Percentiles rank a stretch among this genome's conserved stretches.
These are phyloP conservation scores for Peniophora sp. DNA, from an alignment of 1,284 basidiomycete species.

Conservation along the genomic window DNA sequence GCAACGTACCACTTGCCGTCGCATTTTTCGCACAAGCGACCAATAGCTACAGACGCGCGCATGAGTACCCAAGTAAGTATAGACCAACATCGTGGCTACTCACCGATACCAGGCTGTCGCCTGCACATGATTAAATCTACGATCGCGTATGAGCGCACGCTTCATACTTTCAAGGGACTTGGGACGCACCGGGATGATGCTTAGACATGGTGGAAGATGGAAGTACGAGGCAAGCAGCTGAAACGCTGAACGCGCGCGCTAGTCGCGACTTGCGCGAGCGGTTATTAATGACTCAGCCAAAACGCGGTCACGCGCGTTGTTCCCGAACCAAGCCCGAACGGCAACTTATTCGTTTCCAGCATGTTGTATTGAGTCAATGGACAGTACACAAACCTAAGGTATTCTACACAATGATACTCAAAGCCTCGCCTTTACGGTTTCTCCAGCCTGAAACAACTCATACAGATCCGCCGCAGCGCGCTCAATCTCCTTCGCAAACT, in stretches of 20 bases:
- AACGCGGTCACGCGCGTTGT: no score
- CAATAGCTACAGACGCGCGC: conserved; percentile 67
- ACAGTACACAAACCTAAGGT: no score
- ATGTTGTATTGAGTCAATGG: no score
- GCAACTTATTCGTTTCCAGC: no score
- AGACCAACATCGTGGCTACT: conserved; percentile 20
- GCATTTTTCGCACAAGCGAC: conserved; percentile 96
- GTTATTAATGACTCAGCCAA: no score
- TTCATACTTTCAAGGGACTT: conserved; percentile 1
- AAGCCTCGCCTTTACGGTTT: conserved; percentile 12
- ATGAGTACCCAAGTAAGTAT: neutral
- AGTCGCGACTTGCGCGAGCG: neutral
- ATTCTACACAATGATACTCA: no score
- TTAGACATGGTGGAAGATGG: conserved; percentile 63
- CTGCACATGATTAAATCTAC: conserved; percentile 94
- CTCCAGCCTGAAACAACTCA: conserved; percentile 32
- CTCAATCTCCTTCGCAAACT: conserved; percentile 59
- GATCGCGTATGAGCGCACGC: conserved; percentile 2
- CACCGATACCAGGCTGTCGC: conserved; percentile 91
- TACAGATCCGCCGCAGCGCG: conserved; percentile 63
- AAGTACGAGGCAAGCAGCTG: neutral
- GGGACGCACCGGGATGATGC: conserved; percentile 77
- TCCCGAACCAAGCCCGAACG: no score
- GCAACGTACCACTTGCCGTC: conserved; percentile 92
- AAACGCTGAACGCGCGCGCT: neutral